Conservation (phyloP, 2,329 filamentous ascomycete genomes). For the Botrytis galanthina region DNA sequence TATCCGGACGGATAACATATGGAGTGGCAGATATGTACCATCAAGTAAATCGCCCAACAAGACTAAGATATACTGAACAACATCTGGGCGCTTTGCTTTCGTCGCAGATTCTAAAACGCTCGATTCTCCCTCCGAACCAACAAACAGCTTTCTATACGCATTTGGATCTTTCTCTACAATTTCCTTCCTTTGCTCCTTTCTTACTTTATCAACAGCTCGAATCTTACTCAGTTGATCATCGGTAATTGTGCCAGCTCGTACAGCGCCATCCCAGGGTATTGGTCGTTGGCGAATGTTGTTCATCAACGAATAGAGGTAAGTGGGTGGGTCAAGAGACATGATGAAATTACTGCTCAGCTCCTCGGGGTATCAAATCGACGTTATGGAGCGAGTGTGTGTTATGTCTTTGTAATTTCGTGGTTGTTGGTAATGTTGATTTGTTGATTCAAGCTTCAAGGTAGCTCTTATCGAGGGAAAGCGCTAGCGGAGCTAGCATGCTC, state of each 20-base stretch:
- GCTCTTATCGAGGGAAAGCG: constrained; percentile 23
- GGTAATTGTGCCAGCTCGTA: constrained; percentile 88
- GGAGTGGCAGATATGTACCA: constrained; percentile 50
- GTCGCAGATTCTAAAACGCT: constrained; percentile 76
- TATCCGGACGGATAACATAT: background rate
- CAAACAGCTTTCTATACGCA: constrained; percentile 76
- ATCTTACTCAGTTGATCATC: constrained; percentile 94
- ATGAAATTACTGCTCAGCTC: constrained; percentile 22
- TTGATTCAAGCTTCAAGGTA: constrained; percentile 22
- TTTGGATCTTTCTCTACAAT: constrained; percentile 76
- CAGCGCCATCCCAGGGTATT: constrained; percentile 96
- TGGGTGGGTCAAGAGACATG: constrained; percentile 91
- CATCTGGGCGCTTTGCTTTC: constrained; percentile 73
- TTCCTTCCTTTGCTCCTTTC: constrained; percentile 84
- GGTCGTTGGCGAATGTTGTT: constrained; percentile 95
- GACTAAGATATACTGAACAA: constrained; percentile 93
- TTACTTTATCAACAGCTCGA: constrained; percentile 92
- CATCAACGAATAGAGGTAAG: constrained; percentile 83
- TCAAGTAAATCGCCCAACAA: constrained; percentile 84
- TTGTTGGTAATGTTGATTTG: constrained; percentile 18
- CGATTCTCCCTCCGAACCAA: constrained; percentile 67
- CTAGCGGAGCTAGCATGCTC: constrained; percentile 15
- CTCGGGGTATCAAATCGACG: constrained; percentile 18
- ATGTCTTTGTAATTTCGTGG: background rate
- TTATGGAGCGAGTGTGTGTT: constrained; percentile 18